Conservation (phyloP, 345 rosid genomes). For the Pistacia integerrima region DNA sequence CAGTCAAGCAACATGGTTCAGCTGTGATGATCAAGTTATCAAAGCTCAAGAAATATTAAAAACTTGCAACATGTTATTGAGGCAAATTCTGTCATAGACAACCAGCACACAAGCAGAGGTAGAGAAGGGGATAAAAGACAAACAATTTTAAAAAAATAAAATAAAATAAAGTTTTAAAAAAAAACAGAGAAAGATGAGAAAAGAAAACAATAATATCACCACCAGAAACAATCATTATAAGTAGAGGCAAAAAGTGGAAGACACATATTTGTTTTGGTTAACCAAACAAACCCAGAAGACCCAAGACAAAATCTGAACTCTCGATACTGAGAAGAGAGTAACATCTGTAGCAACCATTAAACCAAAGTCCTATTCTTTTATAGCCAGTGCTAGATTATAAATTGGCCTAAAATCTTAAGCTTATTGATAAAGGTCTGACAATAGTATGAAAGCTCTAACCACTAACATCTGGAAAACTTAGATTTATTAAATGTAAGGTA, state of each 20-base stretch:
- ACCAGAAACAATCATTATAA: background rate
- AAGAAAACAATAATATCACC: background rate
- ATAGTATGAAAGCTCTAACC: too few relatives aligned
- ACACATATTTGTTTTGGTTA: background rate
- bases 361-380: background rate
- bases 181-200: background rate
- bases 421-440: too few relatives aligned
- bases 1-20: constrained; percentile 26
- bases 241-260: background rate
- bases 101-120: background rate
- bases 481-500: constrained; percentile 7
- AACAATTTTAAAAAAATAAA: background rate
- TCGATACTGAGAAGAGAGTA: background rate
- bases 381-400: too few relatives aligned
- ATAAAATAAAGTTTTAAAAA: too few relatives aligned
- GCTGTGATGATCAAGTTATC: background rate
- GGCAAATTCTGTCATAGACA: background rate
- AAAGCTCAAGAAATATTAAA: background rate
- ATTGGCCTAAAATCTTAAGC: too few relatives aligned
- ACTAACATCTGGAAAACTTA: background rate
- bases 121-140: background rate
- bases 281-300: background rate
- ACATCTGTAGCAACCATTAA: background rate
- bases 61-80: background rate
- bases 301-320: background rate